A percentile compares a stretch with the other conserved stretches of the same genome.
Evolutionary conservation across 345 rosid species (phyloP).

Genomic region (Corchorus capsularis): DNA sequence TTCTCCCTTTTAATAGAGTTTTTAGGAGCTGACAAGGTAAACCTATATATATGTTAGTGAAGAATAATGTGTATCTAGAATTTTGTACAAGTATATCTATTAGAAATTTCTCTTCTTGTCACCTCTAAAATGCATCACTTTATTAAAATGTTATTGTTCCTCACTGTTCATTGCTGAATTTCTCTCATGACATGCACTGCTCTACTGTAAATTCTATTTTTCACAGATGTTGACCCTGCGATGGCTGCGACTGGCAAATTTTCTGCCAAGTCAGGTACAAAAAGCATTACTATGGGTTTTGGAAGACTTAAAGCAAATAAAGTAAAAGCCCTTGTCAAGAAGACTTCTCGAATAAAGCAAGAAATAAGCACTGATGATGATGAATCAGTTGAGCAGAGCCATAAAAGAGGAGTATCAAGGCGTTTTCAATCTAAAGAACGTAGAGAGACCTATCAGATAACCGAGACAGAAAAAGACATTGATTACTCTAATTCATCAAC

Average conservation of each 20-base stretch:
- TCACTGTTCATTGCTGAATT: neutral
- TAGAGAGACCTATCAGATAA: slow-evolving; percentile 15
- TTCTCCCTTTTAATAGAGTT: neutral
- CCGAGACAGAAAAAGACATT: slow-evolving; percentile 12
- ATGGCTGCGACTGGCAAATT: slow-evolving; percentile 6
- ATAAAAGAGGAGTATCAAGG: slow-evolving; percentile 7
- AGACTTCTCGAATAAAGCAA: slow-evolving; percentile 41
- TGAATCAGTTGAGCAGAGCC: slow-evolving; percentile 22
- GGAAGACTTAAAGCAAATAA: slow-evolving; percentile 62
- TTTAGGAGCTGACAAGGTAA: no score
- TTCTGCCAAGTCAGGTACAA: slow-evolving; percentile 23
- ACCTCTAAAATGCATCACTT: neutral
- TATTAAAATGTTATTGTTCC: neutral
- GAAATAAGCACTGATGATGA: slow-evolving; percentile 23
- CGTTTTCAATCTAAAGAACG: slow-evolving; percentile 13
- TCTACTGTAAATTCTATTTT: neutral
- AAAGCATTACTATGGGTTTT: slow-evolving; percentile 37
- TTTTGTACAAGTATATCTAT: neutral
- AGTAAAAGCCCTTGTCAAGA: slow-evolving; percentile 58
- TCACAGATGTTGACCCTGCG: slow-evolving; percentile 21
- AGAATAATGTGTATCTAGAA: neutral
- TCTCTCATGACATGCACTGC: neutral
- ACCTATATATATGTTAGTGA: neutral
- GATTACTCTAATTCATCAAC: neutral
- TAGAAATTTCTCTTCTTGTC: neutral